Evolutionary conservation across 345 rosid species (phyloP), one percentile per base, ranked within the genome.

Genomic region (Luvunga scandens): DNA sequence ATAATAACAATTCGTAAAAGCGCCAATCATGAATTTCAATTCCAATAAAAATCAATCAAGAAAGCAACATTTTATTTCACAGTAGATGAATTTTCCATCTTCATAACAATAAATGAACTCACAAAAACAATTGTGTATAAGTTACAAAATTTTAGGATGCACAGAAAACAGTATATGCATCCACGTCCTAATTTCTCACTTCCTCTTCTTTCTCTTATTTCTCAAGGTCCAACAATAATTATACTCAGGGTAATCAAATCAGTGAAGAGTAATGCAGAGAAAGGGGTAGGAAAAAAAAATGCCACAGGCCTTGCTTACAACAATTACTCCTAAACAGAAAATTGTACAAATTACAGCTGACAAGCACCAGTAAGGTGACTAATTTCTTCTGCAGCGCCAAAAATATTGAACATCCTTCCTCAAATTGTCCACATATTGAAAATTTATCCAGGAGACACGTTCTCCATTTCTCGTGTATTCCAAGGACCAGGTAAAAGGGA

Each of bases 71-170:
- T 36, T 38, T 36, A 73, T 73, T 59, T 42, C 16, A 61, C 42
- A 73, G 34, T 14, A 73, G 18, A 60, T 39, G 59, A 62, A 28
- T 36, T 33, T 62, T 1, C 3, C 68, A n/a, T 34, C 53, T 62
- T 65, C 38, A 16, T 13, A 53, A 42, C 59, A 38, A 53, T 25
- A 30, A 70, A 53, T 63, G 33, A 75, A 28, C 38, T 75, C 61
- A 70, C 72, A 72, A 75, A 70, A 75, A 45, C 57, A 69, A 63
- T 48, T 75, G 28, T 50, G 57, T 75, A 25, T 56, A 73, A 33
- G 77, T 55, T 55, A 78, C 84, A 81, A 75, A 75, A 77, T 71
- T 55, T 33, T 59, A 14, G 82, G 80, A 84, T 69, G 76, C 71
- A 80, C 4, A 73, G 65, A 48, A 75, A 48, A 50, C 9, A 62